Evolutionary conservation across 352 stramenopile genomes (phyloP).

Genomic region (Phytophthora pinifolia): DNA sequence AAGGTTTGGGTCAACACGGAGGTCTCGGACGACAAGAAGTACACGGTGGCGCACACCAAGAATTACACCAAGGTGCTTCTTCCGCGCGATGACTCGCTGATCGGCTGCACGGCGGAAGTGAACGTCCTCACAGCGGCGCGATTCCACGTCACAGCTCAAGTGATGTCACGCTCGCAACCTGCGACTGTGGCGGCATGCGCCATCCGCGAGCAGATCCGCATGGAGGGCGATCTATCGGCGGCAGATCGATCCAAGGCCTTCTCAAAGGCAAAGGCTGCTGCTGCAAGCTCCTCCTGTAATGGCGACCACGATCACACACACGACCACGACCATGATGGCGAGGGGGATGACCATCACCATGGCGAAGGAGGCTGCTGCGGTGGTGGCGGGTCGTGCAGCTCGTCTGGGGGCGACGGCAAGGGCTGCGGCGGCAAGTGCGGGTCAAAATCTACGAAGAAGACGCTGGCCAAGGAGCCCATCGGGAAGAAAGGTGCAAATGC

Average conservation of each 20-base stretch:
- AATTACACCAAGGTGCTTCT: constrained; percentile 93
- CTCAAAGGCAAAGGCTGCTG: constrained; percentile 23
- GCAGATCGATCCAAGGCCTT: constrained; percentile 34
- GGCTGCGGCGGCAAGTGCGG: constrained; percentile 35
- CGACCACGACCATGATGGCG: constrained; percentile 22
- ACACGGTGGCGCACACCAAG: constrained; percentile 89
- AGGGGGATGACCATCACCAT: constrained; percentile 16
- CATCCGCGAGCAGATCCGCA: constrained; percentile 56
- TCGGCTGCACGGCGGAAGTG: constrained; percentile 71
- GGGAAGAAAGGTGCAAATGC: constrained; percentile 20
- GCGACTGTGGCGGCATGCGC: constrained; percentile 46
- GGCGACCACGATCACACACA: too few species aligned
- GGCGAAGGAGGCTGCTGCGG: constrained; percentile 37
- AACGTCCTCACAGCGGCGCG: constrained; percentile 50
- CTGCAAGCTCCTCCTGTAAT: constrained; percentile 20
- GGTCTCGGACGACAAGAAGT: constrained; percentile 70
- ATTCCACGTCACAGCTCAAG: constrained; percentile 75
- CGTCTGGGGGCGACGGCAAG: constrained; percentile 29
- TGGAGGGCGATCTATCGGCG: constrained; percentile 32
- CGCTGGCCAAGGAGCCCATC: constrained; percentile 15
- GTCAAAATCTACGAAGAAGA: constrained; percentile 40
- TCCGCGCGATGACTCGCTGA: constrained; percentile 65
- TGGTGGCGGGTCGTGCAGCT: constrained; percentile 34
- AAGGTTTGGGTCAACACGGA: constrained; percentile 89
- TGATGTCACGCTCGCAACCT: constrained; percentile 61